Conservation (phyloP, 2,329 filamentous ascomycete species). For the Colletotrichum liaoningense region DNA sequence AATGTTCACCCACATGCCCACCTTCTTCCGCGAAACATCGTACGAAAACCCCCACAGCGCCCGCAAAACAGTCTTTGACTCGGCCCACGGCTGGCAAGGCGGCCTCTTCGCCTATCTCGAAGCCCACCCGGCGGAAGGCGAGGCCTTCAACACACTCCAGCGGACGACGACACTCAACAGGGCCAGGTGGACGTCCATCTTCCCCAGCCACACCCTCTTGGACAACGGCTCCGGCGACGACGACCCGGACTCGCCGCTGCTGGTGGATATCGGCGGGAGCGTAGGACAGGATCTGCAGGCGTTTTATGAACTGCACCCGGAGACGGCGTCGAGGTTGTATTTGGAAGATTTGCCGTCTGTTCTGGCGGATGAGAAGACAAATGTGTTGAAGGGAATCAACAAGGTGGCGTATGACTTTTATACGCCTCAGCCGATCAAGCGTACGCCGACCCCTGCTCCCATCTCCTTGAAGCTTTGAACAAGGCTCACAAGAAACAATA, state of each 20-base stretch:
- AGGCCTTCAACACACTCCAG: constrained; percentile 10
- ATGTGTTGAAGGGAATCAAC: background rate
- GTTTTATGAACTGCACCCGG: background rate
- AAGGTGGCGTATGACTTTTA: constrained; percentile 50
- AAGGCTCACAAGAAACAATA: no score
- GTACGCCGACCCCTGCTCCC: background rate
- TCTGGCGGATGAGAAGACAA: background rate
- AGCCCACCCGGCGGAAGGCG: background rate
- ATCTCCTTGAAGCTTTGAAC: no score
- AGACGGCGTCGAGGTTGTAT: constrained; percentile 13
- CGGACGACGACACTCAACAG: background rate
- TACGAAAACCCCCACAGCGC: background rate
- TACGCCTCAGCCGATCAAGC: constrained; percentile 48
- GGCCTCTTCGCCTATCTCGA: constrained; percentile 3
- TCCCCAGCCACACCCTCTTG: background rate
- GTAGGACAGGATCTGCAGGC: constrained; percentile 11
- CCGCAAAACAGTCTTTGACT: background rate
- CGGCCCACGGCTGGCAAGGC: background rate
- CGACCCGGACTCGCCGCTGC: constrained; percentile 2
- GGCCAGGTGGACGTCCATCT: constrained; percentile 10
- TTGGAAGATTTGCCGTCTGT: constrained; percentile 19
- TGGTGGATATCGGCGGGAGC: constrained; percentile 19
- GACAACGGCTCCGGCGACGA: background rate
- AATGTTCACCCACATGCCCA: constrained; percentile 2
- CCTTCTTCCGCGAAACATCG: background rate